Evolutionary conservation across 2,329 filamentous ascomycete species (phyloP).

Genomic region (Exutisphaerella laricina): DNA sequence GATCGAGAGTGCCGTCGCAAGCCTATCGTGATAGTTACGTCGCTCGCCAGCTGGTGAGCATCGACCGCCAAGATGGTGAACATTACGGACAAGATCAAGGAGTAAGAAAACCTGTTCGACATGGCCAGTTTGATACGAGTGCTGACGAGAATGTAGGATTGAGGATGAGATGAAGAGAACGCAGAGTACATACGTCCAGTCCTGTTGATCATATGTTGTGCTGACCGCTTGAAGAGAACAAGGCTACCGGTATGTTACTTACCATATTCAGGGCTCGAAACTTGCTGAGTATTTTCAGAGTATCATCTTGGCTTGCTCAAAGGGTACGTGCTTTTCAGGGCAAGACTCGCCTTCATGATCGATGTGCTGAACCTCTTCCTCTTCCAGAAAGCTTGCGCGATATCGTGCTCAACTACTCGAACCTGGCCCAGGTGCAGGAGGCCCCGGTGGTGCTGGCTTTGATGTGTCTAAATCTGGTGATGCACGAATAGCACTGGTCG

Average conservation of each 20-base stretch:
- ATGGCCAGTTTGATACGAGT: slow-evolving; percentile 20
- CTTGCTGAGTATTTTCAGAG: slow-evolving; percentile 55
- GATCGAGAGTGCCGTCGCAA: no score
- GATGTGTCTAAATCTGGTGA: slow-evolving; percentile 91
- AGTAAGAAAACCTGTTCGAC: slow-evolving; percentile 53
- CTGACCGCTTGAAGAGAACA: slow-evolving; percentile 69
- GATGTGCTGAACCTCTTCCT: background rate
- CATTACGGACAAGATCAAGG: slow-evolving; percentile 99
- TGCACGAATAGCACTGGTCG: slow-evolving; percentile 91
- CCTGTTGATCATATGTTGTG: slow-evolving; percentile 6
- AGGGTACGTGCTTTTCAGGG: no score
- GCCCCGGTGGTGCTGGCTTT: slow-evolving; percentile 76
- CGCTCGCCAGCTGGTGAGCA: slow-evolving; percentile 17
- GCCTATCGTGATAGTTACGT: no score
- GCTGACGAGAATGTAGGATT: slow-evolving; percentile 59
- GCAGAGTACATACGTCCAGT: slow-evolving; percentile 65
- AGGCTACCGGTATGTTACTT: slow-evolving; percentile 77
- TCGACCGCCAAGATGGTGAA: slow-evolving; percentile 73
- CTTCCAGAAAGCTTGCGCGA: slow-evolving; percentile 93
- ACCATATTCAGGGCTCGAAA: slow-evolving; percentile 2
- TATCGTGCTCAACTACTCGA: slow-evolving; percentile 91
- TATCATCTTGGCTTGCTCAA: slow-evolving; percentile 97
- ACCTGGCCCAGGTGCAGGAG: slow-evolving; percentile 70
- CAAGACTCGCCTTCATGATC: no score
- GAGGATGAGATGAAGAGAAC: slow-evolving; percentile 99